Evolutionary conservation across 768 basidiomycete species (phyloP).

Genomic region (Termitomyces sp.): DNA sequence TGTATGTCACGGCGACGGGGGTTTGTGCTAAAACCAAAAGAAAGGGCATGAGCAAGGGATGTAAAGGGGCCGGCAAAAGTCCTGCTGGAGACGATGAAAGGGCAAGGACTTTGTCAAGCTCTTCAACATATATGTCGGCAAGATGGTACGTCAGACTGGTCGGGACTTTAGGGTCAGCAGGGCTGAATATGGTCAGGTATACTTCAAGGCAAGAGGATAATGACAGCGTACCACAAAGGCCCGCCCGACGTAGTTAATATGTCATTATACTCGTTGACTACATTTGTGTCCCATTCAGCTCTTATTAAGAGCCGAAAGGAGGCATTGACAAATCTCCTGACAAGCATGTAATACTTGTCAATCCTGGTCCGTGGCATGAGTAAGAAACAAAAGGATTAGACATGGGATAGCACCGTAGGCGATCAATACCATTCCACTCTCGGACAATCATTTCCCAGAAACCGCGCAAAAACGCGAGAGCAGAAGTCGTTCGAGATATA

Average conservation of each 20-base stretch:
- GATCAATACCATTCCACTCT: constrained; percentile 93
- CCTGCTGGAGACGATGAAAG: constrained; percentile 35
- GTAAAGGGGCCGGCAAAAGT: constrained; percentile 30
- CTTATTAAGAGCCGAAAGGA: constrained; percentile 77
- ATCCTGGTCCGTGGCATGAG: constrained; percentile 45
- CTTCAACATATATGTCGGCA: constrained; percentile 84
- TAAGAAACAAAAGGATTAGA: background rate
- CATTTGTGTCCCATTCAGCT: constrained; percentile 54
- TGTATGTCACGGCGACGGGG: constrained; percentile 55
- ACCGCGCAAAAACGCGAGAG: constrained; percentile 74
- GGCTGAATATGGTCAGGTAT: constrained; percentile 33
- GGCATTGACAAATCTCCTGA: constrained; percentile 82
- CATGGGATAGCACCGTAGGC: constrained; percentile 59
- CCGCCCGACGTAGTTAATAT: constrained; percentile 68
- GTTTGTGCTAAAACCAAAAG: constrained; percentile 66
- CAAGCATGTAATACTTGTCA: constrained; percentile 97
- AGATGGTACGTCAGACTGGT: constrained; percentile 79
- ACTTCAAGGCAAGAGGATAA: background rate
- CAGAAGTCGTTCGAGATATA: constrained; percentile 49
- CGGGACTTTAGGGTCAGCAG: constrained; percentile 68
- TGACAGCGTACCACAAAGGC: constrained; percentile 65
- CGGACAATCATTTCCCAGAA: constrained; percentile 90
- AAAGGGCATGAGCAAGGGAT: constrained; percentile 60
- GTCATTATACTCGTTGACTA: constrained; percentile 56
- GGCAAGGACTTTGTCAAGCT: constrained; percentile 66